phyloP scores from a whole-genome alignment of 2,329 filamentous ascomycete genomes.

The Bipolaris zeicola region DNA sequence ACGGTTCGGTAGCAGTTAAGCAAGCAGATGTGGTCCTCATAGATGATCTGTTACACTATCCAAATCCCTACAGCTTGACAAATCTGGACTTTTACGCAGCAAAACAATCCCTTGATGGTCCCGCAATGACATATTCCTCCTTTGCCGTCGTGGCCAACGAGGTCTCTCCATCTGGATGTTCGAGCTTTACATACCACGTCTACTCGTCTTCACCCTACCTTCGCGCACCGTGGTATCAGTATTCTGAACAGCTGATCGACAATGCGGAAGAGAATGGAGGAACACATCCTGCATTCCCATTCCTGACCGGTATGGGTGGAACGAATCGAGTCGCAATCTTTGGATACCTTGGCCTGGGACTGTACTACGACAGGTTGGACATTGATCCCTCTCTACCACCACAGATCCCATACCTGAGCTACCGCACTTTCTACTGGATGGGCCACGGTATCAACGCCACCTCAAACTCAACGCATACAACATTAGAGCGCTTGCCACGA shows the following conservation, averaged over 20 bases:
- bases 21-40: slow-evolving; percentile 73
- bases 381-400: slow-evolving; percentile 69
- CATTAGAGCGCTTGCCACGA: slow-evolving; percentile 57
- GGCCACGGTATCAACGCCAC: slow-evolving; percentile 66
- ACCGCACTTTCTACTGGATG: slow-evolving; percentile 70
- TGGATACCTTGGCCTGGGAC: slow-evolving; percentile 69
- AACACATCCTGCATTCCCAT: slow-evolving; percentile 72
- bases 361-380: slow-evolving; percentile 64
- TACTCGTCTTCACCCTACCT: slow-evolving; percentile 68
- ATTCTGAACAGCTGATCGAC: slow-evolving; percentile 71
- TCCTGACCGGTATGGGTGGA: slow-evolving; percentile 73
- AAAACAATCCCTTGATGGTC: slow-evolving; percentile 70
- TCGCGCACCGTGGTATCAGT: slow-evolving; percentile 71
- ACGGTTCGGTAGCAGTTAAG: slow-evolving; percentile 69
- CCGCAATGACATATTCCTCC: slow-evolving; percentile 75
- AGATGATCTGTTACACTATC: slow-evolving; percentile 68
- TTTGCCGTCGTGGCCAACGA: slow-evolving; percentile 71
- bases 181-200: slow-evolving; percentile 70
- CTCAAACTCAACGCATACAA: slow-evolving; percentile 70
- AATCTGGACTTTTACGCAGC: slow-evolving; percentile 73
- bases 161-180: slow-evolving; percentile 69
- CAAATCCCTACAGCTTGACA: slow-evolving; percentile 59
- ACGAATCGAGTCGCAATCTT: slow-evolving; percentile 70
- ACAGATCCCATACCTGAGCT: slow-evolving; percentile 65
- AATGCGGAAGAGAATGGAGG: slow-evolving; percentile 65